These are phyloP conservation scores for Dalbergia cultrata DNA, from an alignment of 306 rosid species.

Conservation along the genomic window DNA sequence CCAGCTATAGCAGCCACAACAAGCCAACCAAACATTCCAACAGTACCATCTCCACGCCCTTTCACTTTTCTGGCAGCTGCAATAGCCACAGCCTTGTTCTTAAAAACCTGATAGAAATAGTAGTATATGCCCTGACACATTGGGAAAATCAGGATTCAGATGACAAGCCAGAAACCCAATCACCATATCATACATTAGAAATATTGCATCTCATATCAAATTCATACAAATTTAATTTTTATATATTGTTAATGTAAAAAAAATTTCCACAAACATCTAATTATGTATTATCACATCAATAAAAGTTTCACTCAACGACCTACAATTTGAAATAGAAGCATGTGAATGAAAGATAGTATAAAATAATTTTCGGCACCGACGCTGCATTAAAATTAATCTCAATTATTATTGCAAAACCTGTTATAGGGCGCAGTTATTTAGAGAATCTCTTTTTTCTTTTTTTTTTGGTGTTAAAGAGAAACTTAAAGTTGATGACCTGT, in stretches of 20 bases:
- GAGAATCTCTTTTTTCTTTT: too few relatives aligned
- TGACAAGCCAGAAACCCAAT: slow-evolving; percentile 3
- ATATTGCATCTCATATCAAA: neutral
- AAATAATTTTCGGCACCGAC: too few relatives aligned
- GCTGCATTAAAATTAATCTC: too few relatives aligned
- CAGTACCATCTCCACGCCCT: slow-evolving; percentile 83
- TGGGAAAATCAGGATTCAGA: slow-evolving; percentile 21
- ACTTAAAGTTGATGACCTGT: slow-evolving; percentile 59
- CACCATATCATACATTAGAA: too few relatives aligned
- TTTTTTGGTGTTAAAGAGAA: neutral
- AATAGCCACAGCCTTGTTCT: slow-evolving; percentile 82
- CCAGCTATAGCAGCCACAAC: slow-evolving; percentile 89
- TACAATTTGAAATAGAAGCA: too few relatives aligned
- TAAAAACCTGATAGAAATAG: slow-evolving; percentile 84
- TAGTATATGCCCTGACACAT: slow-evolving; percentile 80
- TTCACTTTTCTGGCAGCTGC: slow-evolving; percentile 69
- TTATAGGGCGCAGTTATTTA: neutral
- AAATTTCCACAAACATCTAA: too few relatives aligned
- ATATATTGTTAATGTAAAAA: too few relatives aligned
- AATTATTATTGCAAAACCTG: neutral
- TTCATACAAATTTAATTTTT: too few relatives aligned
- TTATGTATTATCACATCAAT: too few relatives aligned
- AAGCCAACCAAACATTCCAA: slow-evolving; percentile 90
- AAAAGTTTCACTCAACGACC: too few relatives aligned
- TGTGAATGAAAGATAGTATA: too few relatives aligned